These are phyloP conservation scores for Iris pallida DNA, from an alignment of 116 monocot genomes.

Conservation along the genomic window DNA sequence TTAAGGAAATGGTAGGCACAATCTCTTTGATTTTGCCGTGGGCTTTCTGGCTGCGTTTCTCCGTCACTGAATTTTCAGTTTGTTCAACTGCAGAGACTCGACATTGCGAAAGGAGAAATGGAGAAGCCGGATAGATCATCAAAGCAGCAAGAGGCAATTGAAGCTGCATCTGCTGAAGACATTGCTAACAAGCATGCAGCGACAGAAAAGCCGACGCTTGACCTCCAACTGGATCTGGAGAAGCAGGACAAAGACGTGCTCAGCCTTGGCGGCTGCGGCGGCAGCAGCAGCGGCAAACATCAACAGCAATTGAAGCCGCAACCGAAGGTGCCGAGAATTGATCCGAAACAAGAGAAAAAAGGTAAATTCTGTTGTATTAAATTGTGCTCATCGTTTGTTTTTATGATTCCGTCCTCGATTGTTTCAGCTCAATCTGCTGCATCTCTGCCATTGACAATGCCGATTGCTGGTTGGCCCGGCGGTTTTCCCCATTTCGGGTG, in stretches of 20 bases:
- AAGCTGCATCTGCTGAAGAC: conserved; percentile 12
- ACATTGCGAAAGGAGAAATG: conserved; percentile 28
- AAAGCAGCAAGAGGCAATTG: conserved; percentile 21
- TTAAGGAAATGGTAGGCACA: conserved; percentile 45
- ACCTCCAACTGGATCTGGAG: conserved; percentile 57
- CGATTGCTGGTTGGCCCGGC: conserved; percentile 66
- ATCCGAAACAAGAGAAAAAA: conserved; percentile 48
- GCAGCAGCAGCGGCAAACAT: conserved; percentile 13
- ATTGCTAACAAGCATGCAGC: conserved; percentile 24
- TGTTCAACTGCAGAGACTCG: conserved; percentile 19
- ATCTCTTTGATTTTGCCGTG: not conserved
- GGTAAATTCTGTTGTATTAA: conserved; percentile 16
- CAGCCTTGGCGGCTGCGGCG: conserved; percentile 4
- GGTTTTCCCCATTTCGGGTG: conserved; percentile 79
- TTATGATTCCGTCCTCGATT: not conserved
- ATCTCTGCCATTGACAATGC: conserved; percentile 56
- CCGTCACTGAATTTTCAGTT: conserved; percentile 3
- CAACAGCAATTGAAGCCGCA: conserved; percentile 37
- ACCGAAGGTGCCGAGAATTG: conserved; percentile 21
- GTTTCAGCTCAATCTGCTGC: conserved; percentile 41
- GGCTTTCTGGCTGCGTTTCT: not conserved
- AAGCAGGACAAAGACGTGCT: conserved; percentile 36
- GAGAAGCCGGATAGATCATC: conserved; percentile 26
- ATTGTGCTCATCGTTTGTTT: conserved; percentile 1
- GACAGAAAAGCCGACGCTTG: conserved; percentile 31